Conservation (phyloP, 78 protist genomes). For the Dictyostelium firmibasis region DNA sequence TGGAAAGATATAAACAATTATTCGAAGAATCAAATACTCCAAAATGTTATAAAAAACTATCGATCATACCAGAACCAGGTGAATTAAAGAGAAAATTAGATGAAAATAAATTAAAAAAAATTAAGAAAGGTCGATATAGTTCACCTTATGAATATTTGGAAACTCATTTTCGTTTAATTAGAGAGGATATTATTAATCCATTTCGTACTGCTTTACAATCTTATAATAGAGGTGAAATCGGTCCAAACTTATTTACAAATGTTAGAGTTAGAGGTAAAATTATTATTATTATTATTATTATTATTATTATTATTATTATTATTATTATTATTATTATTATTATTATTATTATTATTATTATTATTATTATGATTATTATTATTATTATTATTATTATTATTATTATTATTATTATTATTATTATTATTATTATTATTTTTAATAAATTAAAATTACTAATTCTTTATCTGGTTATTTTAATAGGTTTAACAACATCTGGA, state of each 20-base stretch:
- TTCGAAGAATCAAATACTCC: neutral
- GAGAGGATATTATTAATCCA: slow-evolving; percentile 70
- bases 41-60: neutral
- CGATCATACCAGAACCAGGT: slow-evolving; percentile 6
- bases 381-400: too few relatives aligned
- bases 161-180: slow-evolving; percentile 45
- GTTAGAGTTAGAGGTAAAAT: slow-evolving; percentile 1
- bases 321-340: too few relatives aligned
- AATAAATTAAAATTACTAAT: neutral
- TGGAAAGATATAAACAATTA: neutral
- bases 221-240: neutral
- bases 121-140: slow-evolving; percentile 3
- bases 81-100: neutral
- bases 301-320: too few relatives aligned
- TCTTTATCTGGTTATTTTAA: neutral
- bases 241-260: neutral
- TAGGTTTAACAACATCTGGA: neutral
- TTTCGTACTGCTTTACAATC: slow-evolving; percentile 21
- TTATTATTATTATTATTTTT: too few relatives aligned
- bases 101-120: neutral
- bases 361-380: too few relatives aligned
- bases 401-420: too few relatives aligned
- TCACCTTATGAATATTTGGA: slow-evolving; percentile 53
- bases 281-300: too few relatives aligned
- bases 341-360: too few relatives aligned